phyloP scores from a whole-genome alignment of 2,329 filamentous ascomycete species.

The Diaporthe citrichinensis region DNA sequence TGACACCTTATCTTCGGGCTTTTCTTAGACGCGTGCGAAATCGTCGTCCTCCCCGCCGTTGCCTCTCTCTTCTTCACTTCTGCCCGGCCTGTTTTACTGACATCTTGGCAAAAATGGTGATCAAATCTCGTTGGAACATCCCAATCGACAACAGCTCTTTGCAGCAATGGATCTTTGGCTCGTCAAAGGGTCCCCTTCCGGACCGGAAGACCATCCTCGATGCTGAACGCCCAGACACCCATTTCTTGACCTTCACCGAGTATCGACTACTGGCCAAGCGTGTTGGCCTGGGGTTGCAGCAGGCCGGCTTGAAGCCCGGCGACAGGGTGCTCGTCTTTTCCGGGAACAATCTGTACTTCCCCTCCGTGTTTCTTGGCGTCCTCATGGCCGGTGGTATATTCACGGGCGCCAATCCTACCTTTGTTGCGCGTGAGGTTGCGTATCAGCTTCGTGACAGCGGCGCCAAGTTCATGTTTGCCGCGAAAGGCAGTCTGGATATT shows the following conservation, averaged over 20 bases:
- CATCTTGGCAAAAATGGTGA: slow-evolving; percentile 55
- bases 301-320: slow-evolving; percentile 74
- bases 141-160: slow-evolving; percentile 64
- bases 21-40: neutral
- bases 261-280: slow-evolving; percentile 81
- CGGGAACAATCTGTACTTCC: slow-evolving; percentile 81
- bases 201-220: slow-evolving; percentile 71
- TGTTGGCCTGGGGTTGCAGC: slow-evolving; percentile 76
- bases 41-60: neutral
- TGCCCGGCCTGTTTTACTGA: neutral
- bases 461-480: slow-evolving; percentile 76
- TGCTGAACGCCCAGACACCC: slow-evolving; percentile 75
- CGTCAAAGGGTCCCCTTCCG: slow-evolving; percentile 58
- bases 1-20: slow-evolving; percentile 14
- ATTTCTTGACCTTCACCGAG: slow-evolving; percentile 73
- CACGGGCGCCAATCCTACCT: slow-evolving; percentile 66
- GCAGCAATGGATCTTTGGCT: slow-evolving; percentile 69
- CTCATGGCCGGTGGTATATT: slow-evolving; percentile 86
- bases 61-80: neutral
- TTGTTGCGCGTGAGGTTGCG: slow-evolving; percentile 78
- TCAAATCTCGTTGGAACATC: slow-evolving; percentile 62
- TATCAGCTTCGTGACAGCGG: slow-evolving; percentile 82
- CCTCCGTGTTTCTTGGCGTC: slow-evolving; percentile 78
- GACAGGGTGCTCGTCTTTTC: slow-evolving; percentile 82
- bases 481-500: slow-evolving; percentile 70